Base-by-base conservation (phyloP, 2,329 filamentous ascomycete species). In the Hawksworthiomyces lignivorus region DNA sequence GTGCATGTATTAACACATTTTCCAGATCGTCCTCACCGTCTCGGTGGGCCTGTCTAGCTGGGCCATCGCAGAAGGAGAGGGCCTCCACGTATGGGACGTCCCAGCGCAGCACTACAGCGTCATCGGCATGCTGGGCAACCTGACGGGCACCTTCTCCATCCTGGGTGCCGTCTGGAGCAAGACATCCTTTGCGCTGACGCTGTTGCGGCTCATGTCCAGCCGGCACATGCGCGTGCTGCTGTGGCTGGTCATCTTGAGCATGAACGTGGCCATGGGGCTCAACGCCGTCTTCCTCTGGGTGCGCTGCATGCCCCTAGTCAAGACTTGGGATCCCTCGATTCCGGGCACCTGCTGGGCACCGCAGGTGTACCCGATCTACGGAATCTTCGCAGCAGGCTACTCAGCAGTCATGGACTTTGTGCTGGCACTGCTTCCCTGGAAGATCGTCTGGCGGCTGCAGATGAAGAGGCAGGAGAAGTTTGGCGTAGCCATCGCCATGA, bases 121-220 rank as follows among this genome's bases (percentile, higher is more conserved):
- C 2, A 35, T 49, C 22, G 34, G 40, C 26, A 21, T 47, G 31
- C 29, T 47, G n/a, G 38, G 41, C 36, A 45, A 41, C 32, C 15
- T 47, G 17, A 43, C 39, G 11, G 47, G 47, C 26, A 47, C 44
- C 12, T 43, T 49, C 7, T 38, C 44, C 15, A 43, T 47, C 28
- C 20, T 47, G 26, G 47, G 36, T 4, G 44, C 47, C 29, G 34
- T 38, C 20, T 47, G 45, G 32, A 51, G 48, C 47, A 65, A 65
- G 49, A 62, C 59, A 2, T 62, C 61, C 0, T 62, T 64, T 40
- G 61, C 56, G 7, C 41, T 63, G 7, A 62, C 59, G 3, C 50
- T 63, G 34, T 52, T 63, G 19, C 55, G 61, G 5, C 52, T 62
- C 20, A 52, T 56, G 19, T 41, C 48, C 10, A 50, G 55, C 10